These are phyloP conservation scores for Trichoderma brevicompactum DNA, from an alignment of 2,329 filamentous ascomycete species.

Conservation along the genomic window DNA sequence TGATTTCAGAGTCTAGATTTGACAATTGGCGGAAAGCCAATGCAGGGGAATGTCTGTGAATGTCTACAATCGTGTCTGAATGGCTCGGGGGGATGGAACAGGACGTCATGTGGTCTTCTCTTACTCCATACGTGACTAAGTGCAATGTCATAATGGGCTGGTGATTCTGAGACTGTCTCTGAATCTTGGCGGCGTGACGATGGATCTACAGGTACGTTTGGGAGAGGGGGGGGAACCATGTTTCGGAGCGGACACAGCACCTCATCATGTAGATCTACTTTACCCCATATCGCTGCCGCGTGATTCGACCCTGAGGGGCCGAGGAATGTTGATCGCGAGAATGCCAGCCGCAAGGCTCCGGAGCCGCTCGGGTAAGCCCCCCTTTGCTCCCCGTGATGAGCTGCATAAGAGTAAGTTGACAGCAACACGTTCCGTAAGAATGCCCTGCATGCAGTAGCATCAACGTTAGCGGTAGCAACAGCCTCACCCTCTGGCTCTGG, in stretches of 20 bases:
- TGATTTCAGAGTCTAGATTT: background rate
- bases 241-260: background rate
- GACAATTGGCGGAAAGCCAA: background rate
- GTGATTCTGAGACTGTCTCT: background rate
- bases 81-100: background rate
- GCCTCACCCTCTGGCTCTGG: background rate
- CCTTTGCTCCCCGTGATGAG: background rate
- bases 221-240: background rate
- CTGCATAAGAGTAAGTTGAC: conserved; percentile 17
- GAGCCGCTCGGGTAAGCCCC: background rate
- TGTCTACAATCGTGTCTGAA: conserved; percentile 4
- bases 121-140: conserved; percentile 1
- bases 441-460: background rate
- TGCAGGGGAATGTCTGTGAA: conserved; percentile 7
- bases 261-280: background rate
- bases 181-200: background rate
- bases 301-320: conserved; percentile 9
- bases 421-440: background rate
- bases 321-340: conserved; percentile 13
- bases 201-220: background rate
- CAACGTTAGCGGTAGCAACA: background rate
- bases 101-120: conserved; percentile 6
- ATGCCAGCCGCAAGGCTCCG: background rate
- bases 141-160: background rate
- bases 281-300: background rate